phyloP scores from a whole-genome alignment of 768 basidiomycete species.

The Tulasnella sp. region DNA sequence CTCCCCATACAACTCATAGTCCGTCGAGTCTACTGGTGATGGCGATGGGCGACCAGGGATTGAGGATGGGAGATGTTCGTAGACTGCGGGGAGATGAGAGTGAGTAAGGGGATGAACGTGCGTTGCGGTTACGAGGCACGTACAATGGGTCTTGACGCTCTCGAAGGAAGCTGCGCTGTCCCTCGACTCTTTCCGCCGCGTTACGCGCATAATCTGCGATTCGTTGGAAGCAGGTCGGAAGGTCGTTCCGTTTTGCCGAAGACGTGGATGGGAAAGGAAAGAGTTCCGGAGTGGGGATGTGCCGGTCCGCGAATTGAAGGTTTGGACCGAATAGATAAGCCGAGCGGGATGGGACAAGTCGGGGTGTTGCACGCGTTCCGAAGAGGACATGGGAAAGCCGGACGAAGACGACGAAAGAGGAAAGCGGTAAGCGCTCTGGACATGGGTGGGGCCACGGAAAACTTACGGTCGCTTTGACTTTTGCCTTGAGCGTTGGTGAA shows the following conservation, averaged over 20 bases:
- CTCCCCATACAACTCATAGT: neutral
- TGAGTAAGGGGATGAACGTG: neutral
- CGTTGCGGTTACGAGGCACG: neutral
- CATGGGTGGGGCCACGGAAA: neutral
- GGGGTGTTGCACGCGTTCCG: neutral
- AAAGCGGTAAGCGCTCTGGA: neutral
- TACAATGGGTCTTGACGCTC: conserved; percentile 5
- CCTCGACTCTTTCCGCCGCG: neutral
- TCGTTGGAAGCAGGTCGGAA: neutral
- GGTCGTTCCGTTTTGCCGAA: neutral
- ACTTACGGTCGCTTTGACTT: conserved; percentile 6
- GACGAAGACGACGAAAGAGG: neutral
- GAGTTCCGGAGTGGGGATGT: neutral
- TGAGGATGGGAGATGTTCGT: neutral
- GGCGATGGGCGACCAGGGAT: neutral
- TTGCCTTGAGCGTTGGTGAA: conserved; percentile 5
- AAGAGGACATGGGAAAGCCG: neutral
- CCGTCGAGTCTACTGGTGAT: neutral
- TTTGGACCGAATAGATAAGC: neutral
- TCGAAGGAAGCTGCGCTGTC: conserved; percentile 1
- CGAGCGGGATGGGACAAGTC: conserved; percentile 5
- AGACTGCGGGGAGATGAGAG: conserved; percentile 3
- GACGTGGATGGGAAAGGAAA: neutral
- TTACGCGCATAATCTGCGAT: neutral
- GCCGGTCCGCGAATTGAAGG: neutral